A percentile compares a stretch with the other conserved stretches of the same genome.
Evolutionary conservation across 2,329 filamentous ascomycete species (phyloP).

Genomic region (Aspergillus sp.): DNA sequence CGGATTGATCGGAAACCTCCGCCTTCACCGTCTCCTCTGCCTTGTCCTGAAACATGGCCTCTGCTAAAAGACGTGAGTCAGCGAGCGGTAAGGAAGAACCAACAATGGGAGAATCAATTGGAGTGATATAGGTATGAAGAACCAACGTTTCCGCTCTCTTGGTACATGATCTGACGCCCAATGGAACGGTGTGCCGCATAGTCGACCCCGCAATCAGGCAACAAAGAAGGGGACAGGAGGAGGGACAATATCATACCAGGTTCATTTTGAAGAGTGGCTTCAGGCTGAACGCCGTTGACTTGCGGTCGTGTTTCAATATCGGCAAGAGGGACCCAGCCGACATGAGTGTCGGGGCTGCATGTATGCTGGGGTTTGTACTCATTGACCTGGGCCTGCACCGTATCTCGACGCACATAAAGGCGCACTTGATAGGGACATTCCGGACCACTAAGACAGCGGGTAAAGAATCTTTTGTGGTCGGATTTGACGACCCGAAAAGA

Average conservation of each 20-base stretch:
- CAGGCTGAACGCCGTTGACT: too few relatives aligned
- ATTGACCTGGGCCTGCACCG: neutral
- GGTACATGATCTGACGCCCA: too few relatives aligned
- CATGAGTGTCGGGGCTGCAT: neutral
- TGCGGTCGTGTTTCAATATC: neutral
- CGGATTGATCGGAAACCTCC: too few relatives aligned
- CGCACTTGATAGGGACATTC: neutral
- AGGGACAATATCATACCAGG: neutral
- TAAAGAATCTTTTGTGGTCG: slow-evolving; percentile 1
- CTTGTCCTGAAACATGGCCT: too few relatives aligned
- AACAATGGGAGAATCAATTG: too few relatives aligned
- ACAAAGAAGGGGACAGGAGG: neutral
- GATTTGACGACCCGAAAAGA: slow-evolving; percentile 2
- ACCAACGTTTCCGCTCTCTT: too few relatives aligned
- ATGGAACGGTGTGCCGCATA: too few relatives aligned
- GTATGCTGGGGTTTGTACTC: slow-evolving; percentile 1
- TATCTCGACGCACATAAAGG: slow-evolving; percentile 1
- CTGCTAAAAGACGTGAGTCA: too few relatives aligned
- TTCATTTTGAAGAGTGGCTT: neutral
- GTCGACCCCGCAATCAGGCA: too few relatives aligned
- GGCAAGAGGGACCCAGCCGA: neutral
- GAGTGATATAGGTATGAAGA: too few relatives aligned
- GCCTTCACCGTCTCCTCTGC: too few relatives aligned
- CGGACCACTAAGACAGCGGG: neutral
- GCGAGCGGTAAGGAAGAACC: too few relatives aligned